Base-by-base conservation (phyloP, 345 rosid genomes). In the Brassica juncea region DNA sequence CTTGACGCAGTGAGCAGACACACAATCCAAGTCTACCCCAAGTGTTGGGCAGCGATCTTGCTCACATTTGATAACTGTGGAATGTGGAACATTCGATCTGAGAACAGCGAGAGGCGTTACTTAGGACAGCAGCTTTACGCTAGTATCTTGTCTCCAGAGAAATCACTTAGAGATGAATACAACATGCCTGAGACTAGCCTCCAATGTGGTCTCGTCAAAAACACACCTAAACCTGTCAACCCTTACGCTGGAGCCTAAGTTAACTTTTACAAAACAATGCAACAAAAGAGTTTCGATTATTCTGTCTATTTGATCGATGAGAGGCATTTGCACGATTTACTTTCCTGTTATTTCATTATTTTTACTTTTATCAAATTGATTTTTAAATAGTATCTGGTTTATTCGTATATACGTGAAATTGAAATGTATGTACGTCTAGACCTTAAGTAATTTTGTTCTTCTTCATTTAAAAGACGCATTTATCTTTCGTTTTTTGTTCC, bases 71-170 rank as follows among this genome's bases (percentile, higher is more conserved):
- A 93, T 76, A 93, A 91, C 54, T 89, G 90, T 3, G 98, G 98
- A 19, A 93, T 93, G 98, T 94, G 98, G 98, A 94, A 91, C 81
- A 28, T 94, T 34, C 78, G 95, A 68, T 94, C 97, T 0, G 91
- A 90, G 68, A 67, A 83, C 28, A 68, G 77, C 25, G 97, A 91
- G 71, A 90, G 89, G 66, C 63, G 86, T 2, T 89, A 89, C 78
- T 79, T 94, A 3, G 98, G 98, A 6, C 92, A 94, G 52, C 92
- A 94, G 66, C 83, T 91, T 11, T 94, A 94, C 73, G 57, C 57
- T 1, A 94, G 98, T 32, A 87, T 92, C 67, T 73, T 83, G 9
- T 92, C 94, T 0, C 98, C 95, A 0, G 85, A 55, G 31, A 82
- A 85, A 11, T 94, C 98, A 14, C 86, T 94, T 2, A 88, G 90